Evolutionary conservation across 257 asterid species (phyloP).

Genomic region (Plectranthus barbatus): DNA sequence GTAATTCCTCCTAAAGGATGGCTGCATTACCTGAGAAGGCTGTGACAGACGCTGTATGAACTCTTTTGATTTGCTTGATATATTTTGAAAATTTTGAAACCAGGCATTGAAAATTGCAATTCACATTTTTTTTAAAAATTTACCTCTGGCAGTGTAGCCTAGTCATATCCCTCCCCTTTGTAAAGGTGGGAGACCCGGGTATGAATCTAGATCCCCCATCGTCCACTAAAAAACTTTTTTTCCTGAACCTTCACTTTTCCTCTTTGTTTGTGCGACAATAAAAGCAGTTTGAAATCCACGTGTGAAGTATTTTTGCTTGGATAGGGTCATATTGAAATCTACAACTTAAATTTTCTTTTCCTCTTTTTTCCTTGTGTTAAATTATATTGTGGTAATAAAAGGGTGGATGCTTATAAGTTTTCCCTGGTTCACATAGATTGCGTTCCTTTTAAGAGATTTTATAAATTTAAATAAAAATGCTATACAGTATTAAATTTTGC

Average conservation of each 20-base stretch:
- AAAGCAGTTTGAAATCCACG: neutral
- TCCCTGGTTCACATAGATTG: conserved; percentile 1
- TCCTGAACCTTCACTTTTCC: neutral
- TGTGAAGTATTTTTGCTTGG: neutral
- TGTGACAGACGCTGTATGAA: neutral
- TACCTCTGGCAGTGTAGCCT: too few relatives aligned
- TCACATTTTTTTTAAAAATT: neutral
- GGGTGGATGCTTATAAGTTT: neutral
- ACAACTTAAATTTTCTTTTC: neutral
- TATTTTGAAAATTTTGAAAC: neutral
- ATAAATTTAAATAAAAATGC: neutral
- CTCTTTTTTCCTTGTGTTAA: conserved; percentile 1
- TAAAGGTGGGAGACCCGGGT: too few relatives aligned
- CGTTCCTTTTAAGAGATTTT: neutral
- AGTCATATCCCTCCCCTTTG: too few relatives aligned
- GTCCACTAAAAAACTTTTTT: neutral
- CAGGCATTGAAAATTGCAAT: neutral
- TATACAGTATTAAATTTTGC: neutral
- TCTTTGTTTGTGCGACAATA: neutral
- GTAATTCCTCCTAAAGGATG: neutral
- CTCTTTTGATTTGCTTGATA: neutral
- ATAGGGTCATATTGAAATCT: neutral
- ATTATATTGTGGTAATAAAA: neutral
- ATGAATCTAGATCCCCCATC: too few relatives aligned
- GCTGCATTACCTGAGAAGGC: neutral